Percentiles rank a stretch among this genome's conserved stretches.
phyloP scores from a whole-genome alignment of 371 early-diverging fungal species.

The Sporodiniella umbellata region DNA sequence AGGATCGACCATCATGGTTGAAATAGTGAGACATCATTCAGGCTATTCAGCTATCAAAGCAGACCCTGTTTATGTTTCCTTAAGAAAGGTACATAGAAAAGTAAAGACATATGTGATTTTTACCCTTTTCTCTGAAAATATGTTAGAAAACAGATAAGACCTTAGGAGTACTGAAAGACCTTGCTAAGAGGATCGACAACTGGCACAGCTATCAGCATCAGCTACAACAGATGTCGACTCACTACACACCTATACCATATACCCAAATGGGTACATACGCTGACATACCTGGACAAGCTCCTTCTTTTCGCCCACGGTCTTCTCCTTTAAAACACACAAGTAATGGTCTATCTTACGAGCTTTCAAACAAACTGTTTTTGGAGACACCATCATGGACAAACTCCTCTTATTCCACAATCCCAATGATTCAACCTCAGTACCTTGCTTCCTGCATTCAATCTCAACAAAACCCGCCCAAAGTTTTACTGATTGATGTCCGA shows the following conservation, averaged over 20 bases:
- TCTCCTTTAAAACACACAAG: neutral
- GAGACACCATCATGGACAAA: slow-evolving; percentile 4
- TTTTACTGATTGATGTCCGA: slow-evolving; percentile 79
- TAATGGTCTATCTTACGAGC: neutral
- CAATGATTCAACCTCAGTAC: slow-evolving; percentile 29
- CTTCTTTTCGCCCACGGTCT: neutral
- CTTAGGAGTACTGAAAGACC: slow-evolving; percentile 9
- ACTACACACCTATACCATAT: neutral
- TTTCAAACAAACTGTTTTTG: slow-evolving; percentile 5
- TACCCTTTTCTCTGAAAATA: too few species aligned
- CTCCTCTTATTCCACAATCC: slow-evolving; percentile 21
- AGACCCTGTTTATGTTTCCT: slow-evolving; percentile 11
- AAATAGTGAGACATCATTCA: slow-evolving; percentile 23
- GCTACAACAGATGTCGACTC: neutral
- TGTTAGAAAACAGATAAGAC: slow-evolving; percentile 22
- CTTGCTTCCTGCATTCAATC: slow-evolving; percentile 31
- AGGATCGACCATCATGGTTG: slow-evolving; percentile 25
- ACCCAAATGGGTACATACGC: too few species aligned
- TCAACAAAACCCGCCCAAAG: slow-evolving; percentile 25
- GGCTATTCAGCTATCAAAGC: slow-evolving; percentile 6
- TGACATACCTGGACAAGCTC: too few species aligned
- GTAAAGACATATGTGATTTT: too few species aligned
- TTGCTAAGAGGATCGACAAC: slow-evolving; percentile 12
- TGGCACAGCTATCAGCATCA: slow-evolving; percentile 2
- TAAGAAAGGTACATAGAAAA: slow-evolving; percentile 19